Base-by-base conservation (phyloP, 176 grass and related monocot genomes). In the Phoenix dactylifera region DNA sequence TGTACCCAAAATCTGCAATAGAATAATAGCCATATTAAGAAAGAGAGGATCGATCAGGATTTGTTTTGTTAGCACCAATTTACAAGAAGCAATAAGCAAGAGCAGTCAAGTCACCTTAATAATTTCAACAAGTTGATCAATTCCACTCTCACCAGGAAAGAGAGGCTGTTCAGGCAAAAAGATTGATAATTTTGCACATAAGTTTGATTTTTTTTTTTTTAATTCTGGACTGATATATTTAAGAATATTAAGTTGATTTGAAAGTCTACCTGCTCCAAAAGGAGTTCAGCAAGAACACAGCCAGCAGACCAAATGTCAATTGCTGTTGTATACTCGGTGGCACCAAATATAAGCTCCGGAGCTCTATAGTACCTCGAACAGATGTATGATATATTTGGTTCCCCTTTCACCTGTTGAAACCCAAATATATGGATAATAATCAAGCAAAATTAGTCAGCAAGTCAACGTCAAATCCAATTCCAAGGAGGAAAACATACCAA, bases 301-400 rank as follows among this genome's bases (percentile, higher is more conserved):
- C 86, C 74, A 78, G 86, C 73, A 58, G 86, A 89, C 86, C 86
- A 89, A 56, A 89, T 75, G 65, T 82, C 86, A 69, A 89, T 89
- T 55, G 86, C 78, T 61, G 82, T 79, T 65, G 82, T 85, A 62
- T 89, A 89, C 69, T 85, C 77, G 1, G 81, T 89, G 26, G 86
- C 86, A 75, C 86, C 77, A 78, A 89, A 89, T 65, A 89, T 89
- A 49, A 89, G 86, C 55, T 89, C 86, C 1, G 81, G 86, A 2
- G 86, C 86, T 74, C 86, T 77, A 7, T 89, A 89, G 25, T 89
- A 89, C 65, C 86, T 72, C 22, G 86, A 89, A 49, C 86, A 89
- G 22, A 89, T 89, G 71, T 89, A 89, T 3, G 86, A 89, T 57
- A 89, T 89, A 62, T 89, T 89, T 19, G 82, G 74, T 54, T 85